These are phyloP conservation scores for Poa annua DNA, from an alignment of 176 grass and related monocot genomes.

Conservation along the genomic window DNA sequence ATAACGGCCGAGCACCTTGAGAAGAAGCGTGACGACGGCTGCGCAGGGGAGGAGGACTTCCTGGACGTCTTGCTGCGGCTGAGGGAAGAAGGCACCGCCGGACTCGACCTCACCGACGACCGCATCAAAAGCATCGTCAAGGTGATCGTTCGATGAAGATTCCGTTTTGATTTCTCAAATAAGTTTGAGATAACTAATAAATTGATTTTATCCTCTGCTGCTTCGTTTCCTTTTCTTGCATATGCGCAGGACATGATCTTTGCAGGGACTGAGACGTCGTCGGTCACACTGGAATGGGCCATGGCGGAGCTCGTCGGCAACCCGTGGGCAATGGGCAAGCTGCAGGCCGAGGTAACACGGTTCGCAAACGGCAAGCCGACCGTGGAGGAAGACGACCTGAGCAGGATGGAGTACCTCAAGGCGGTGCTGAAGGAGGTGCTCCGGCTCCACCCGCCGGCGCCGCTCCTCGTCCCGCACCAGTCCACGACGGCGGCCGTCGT, in stretches of 20 bases:
- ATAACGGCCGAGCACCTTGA: conserved; percentile 53
- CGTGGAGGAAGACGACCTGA: conserved; percentile 40
- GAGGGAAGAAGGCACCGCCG: conserved; percentile 32
- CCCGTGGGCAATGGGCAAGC: conserved; percentile 62
- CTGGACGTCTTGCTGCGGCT: conserved; percentile 57
- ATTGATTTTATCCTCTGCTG: background rate
- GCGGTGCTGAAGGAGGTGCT: conserved; percentile 70
- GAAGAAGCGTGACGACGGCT: conserved; percentile 35
- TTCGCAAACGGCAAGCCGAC: background rate
- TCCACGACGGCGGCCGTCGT: conserved; percentile 36
- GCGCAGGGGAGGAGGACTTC: conserved; percentile 48
- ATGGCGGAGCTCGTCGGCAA: conserved; percentile 65
- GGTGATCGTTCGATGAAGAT: background rate
- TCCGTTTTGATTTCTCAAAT: background rate
- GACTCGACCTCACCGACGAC: conserved; percentile 50
- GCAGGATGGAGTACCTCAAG: conserved; percentile 47
- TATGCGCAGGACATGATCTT: conserved; percentile 56
- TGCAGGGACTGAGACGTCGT: conserved; percentile 65
- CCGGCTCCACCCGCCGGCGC: conserved; percentile 61
- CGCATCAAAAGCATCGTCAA: conserved; percentile 49
- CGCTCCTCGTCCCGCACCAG: conserved; percentile 57
- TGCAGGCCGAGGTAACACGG: conserved; percentile 48
- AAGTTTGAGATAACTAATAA: background rate
- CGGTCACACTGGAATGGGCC: conserved; percentile 52
- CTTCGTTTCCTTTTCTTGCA: background rate